Evolutionary conservation across 768 basidiomycete species (phyloP).

Genomic region (Neoboletus brunneissimus): DNA sequence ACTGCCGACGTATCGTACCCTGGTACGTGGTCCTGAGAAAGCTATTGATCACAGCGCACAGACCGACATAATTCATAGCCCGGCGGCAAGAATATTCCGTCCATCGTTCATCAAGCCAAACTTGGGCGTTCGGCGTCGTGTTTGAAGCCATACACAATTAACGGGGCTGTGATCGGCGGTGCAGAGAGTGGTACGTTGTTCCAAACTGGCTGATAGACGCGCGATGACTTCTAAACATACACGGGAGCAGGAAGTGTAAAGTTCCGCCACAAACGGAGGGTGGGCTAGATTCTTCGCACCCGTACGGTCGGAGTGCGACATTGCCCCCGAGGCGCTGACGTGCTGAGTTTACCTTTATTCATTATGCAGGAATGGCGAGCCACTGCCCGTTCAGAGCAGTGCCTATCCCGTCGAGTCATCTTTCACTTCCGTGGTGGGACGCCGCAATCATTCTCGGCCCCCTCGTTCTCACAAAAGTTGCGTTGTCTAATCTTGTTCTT

Average conservation of each 20-base stretch:
- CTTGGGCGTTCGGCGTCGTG: not conserved
- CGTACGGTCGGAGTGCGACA: constrained; percentile 12
- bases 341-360: constrained; percentile 10
- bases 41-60: not conserved
- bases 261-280: constrained; percentile 24
- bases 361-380: constrained; percentile 25
- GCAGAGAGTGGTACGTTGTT: constrained; percentile 6
- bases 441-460: constrained; percentile 22
- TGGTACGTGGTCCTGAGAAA: not conserved
- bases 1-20: no score
- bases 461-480: constrained; percentile 16
- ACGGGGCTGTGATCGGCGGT: constrained; percentile 20
- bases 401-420: constrained; percentile 8
- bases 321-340: constrained; percentile 21
- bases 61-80: not conserved
- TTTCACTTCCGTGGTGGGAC: constrained; percentile 21
- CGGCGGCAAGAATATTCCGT: constrained; percentile 2
- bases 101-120: not conserved
- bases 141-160: not conserved
- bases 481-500: constrained; percentile 21
- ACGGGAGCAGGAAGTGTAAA: not conserved
- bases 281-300: not conserved
- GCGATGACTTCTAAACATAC: not conserved
- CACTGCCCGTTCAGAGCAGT: constrained; percentile 23
- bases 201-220: constrained; percentile 13